Evolutionary conservation across 2,329 filamentous ascomycete species (phyloP), one percentile per base, ranked within the genome.

Genomic region (Epichloe typhina): DNA sequence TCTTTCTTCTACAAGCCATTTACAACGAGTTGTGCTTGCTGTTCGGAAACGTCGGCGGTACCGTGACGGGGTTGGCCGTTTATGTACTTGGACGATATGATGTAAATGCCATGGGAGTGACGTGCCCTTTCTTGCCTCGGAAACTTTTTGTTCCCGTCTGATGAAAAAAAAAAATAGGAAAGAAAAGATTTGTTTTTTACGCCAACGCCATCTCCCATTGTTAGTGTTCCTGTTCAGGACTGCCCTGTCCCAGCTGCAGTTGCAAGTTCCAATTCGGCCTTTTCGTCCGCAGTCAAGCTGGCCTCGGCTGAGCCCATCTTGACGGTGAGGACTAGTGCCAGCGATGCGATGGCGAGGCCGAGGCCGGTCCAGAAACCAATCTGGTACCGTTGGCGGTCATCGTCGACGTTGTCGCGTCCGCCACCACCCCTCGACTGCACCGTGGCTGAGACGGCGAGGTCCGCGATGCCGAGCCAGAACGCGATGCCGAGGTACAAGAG

Each of bases 401-500:
- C 50, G 0, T 74, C 74, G 15, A 73, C 55, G 2, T 62, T 55
- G 2, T 58, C 59, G 0, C 50, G 40, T 9, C 52, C 7, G 26
- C 26, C 26, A 8, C 7, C 54, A 8, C 54, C 55, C 5, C 56
- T 54, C 4, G 53, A 45, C 38, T 59, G 49, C 38, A 65, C 66
- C 19, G 74, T 74, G 40, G 73, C 71, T 0, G 77, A 73, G 3
- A 79, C 70, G 11, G 72, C 72, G 11, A 89, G 74, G 61, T 90
- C 86, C 1, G 78, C 80, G 49, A 89, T 75, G 0, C 83, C 84
- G 5, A 89, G 71, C 67, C 82, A 80, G 48, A 89, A 73, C 1
- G 84, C 83, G 58, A 88, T 83, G 9, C 83, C 83, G 8, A 90
- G 71, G 58, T 87, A 85, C 33, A 88, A 62, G 2, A 88, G 66